Evolutionary conservation across 306 rosid species (phyloP).

Genomic region (Cucurbita maxima): DNA sequence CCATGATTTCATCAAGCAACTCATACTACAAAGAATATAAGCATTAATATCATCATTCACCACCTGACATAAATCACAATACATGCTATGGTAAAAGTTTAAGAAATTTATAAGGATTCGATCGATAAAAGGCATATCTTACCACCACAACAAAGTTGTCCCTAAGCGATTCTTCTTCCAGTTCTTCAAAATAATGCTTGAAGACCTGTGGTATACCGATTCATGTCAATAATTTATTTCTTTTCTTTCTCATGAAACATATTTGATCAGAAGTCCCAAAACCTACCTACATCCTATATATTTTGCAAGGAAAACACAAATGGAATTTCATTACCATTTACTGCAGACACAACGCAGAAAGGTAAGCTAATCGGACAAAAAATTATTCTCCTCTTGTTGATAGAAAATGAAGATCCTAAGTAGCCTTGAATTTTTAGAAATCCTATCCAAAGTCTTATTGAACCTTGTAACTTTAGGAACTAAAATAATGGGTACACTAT

Average conservation of each 20-base stretch:
- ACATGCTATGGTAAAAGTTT: neutral
- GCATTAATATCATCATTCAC: slow-evolving; percentile 3
- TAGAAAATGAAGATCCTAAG: neutral
- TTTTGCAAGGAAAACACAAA: neutral
- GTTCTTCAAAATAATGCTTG: slow-evolving; percentile 90
- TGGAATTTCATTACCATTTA: neutral
- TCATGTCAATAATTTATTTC: neutral
- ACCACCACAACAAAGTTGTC: slow-evolving; percentile 99
- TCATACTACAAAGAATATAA: slow-evolving; percentile 49
- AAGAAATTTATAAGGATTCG: neutral
- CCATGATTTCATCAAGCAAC: slow-evolving; percentile 95
- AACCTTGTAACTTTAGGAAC: neutral
- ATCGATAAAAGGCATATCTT: slow-evolving; percentile 5
- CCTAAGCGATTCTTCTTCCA: slow-evolving; percentile 93
- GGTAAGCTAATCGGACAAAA: neutral
- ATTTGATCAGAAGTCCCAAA: neutral
- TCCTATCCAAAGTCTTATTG: neutral
- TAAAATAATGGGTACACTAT: neutral
- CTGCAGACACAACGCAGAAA: neutral
- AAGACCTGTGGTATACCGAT: slow-evolving; percentile 50
- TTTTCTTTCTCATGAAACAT: neutral
- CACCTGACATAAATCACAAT: neutral
- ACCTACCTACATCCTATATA: neutral
- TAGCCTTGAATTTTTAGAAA: neutral
- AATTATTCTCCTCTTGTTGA: neutral